Evolutionary conservation across 169 alveolate species (phyloP).

Genomic region (Eimeria zaria): DNA sequence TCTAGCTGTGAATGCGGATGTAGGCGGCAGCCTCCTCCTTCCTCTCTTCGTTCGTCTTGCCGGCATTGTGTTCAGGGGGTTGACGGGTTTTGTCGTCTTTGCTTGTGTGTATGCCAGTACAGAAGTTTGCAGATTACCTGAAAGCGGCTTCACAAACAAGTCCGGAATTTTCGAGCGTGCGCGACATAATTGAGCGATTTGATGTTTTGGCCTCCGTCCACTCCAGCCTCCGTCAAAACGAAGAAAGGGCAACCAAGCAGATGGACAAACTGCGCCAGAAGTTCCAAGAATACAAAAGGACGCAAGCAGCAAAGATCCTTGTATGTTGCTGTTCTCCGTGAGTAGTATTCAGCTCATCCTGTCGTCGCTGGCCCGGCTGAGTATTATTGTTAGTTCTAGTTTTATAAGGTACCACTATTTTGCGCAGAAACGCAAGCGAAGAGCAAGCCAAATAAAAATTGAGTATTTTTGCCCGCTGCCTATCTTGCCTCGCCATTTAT

Average conservation of each 20-base stretch:
- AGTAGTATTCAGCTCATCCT: neutral
- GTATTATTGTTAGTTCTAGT: too few species aligned
- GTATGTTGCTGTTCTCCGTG: neutral
- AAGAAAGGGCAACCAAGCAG: constrained; percentile 16
- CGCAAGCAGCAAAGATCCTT: constrained; percentile 43
- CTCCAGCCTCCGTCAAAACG: constrained; percentile 28
- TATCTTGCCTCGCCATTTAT: neutral
- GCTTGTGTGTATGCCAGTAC: constrained; percentile 20
- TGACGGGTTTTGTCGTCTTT: neutral
- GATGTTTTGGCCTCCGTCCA: constrained; percentile 44
- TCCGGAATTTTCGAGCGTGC: constrained; percentile 37
- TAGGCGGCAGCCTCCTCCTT: neutral
- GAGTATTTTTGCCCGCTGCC: neutral
- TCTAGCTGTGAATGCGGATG: neutral
- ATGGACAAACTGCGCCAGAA: constrained; percentile 30
- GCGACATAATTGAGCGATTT: constrained; percentile 54
- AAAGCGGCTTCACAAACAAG: constrained; percentile 17
- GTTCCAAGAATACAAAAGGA: constrained; percentile 33
- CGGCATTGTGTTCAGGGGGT: neutral
- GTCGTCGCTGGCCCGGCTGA: neutral
- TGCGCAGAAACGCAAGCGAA: too few species aligned
- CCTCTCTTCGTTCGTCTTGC: neutral
- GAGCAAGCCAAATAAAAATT: neutral
- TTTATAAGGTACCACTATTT: too few species aligned
- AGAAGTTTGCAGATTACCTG: constrained; percentile 55